These are phyloP conservation scores for Pyrenochaeta sp. DNA, from an alignment of 2,329 filamentous ascomycete species.

Conservation along the genomic window DNA sequence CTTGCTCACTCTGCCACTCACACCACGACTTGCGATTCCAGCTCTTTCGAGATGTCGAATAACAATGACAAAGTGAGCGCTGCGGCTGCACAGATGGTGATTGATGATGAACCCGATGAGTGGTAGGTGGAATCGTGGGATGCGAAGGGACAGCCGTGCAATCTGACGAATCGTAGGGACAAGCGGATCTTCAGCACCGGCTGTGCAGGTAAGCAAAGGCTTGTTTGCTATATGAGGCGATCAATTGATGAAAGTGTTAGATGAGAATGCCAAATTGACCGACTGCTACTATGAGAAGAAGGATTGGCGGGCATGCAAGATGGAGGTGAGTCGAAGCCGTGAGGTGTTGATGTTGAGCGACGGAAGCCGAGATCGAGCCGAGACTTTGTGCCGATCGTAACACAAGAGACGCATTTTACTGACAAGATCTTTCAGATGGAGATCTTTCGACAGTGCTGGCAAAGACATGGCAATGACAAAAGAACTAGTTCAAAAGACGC, in stretches of 20 bases:
- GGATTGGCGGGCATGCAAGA: slow-evolving; percentile 89
- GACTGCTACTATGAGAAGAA: slow-evolving; percentile 97
- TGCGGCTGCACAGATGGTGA: slow-evolving; percentile 53
- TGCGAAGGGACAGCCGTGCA: slow-evolving; percentile 22
- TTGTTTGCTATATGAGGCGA: not conserved
- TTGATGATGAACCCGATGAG: slow-evolving; percentile 91
- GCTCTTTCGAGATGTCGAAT: slow-evolving; percentile 61
- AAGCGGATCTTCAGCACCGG: slow-evolving; percentile 97
- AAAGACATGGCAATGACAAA: slow-evolving; percentile 82
- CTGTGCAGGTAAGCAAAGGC: slow-evolving; percentile 72
- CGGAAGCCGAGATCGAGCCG: slow-evolving; percentile 37
- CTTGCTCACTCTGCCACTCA: slow-evolving; percentile 8
- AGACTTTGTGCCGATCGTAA: slow-evolving; percentile 15
- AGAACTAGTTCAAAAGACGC: slow-evolving; percentile 80
- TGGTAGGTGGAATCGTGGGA: slow-evolving; percentile 68
- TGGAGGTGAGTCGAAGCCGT: slow-evolving; percentile 71
- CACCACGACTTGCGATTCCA: slow-evolving; percentile 7
- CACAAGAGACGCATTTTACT: not conserved
- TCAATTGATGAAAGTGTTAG: slow-evolving; percentile 55
- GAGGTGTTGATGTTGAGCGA: slow-evolving; percentile 9
- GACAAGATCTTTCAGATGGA: slow-evolving; percentile 72
- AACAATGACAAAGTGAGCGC: slow-evolving; percentile 56
- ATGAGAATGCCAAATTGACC: slow-evolving; percentile 87
- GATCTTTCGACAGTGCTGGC: slow-evolving; percentile 89
- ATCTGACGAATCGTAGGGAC: slow-evolving; percentile 69